phyloP scores from a whole-genome alignment of 345 rosid species.

The Populus davidiana region DNA sequence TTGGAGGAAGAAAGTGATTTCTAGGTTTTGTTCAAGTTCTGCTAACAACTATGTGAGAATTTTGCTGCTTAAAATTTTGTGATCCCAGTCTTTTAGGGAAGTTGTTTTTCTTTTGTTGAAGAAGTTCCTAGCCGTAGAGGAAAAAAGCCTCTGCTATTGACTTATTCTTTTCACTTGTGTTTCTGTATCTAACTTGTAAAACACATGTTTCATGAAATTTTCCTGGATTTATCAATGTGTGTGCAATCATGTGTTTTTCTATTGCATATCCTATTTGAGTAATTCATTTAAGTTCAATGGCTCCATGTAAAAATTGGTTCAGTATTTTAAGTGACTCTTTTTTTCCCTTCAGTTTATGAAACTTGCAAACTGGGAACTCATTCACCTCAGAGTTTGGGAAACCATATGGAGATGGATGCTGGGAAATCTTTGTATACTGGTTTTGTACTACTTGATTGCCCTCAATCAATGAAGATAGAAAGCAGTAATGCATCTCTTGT shows the following conservation, averaged over 20 bases:
- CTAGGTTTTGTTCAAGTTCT: neutral
- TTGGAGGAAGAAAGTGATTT: neutral
- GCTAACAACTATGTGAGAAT: neutral
- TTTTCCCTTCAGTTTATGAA: constrained; percentile 64
- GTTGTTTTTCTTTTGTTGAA: neutral
- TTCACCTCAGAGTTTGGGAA: constrained; percentile 74
- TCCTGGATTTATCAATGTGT: neutral
- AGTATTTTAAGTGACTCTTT: constrained; percentile 1
- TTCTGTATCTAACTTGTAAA: neutral
- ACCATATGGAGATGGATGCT: constrained; percentile 75
- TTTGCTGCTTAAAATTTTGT: neutral
- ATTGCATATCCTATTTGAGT: neutral
- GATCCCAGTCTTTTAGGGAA: constrained; percentile 1
- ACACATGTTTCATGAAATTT: neutral
- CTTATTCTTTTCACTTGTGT: neutral
- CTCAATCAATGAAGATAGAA: constrained; percentile 97
- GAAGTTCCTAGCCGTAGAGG: neutral
- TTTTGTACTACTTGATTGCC: constrained; percentile 89
- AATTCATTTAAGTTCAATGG: neutral
- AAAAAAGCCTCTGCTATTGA: neutral
- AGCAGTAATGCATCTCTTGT: constrained; percentile 85
- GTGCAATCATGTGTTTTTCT: neutral
- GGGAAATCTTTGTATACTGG: constrained; percentile 71
- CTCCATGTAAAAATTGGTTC: neutral
- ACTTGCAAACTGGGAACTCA: constrained; percentile 92